Base-by-base conservation (phyloP, 2,329 filamentous ascomycete genomes). In the Cladosporium sp. region DNA sequence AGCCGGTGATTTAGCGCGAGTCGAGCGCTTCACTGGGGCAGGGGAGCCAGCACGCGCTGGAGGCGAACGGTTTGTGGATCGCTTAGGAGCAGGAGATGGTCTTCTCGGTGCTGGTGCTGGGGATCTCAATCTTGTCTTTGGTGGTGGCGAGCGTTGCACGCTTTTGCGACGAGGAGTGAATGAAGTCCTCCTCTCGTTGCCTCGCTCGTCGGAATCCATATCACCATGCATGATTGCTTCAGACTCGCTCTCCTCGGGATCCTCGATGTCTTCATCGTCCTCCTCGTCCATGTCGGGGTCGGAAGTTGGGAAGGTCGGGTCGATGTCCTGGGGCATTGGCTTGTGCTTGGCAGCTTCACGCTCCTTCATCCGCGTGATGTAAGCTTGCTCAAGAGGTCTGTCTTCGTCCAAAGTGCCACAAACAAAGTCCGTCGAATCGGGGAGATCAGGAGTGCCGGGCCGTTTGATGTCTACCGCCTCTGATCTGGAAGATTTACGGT, bases 391-490 rank as follows among this genome's bases (percentile, higher is more conserved):
- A n/a, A 97, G 76, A 2, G 91, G 91, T 44, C 91, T 86, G 68
- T 99, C 94, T 73, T 99, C 94, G 64, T 99, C 94, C 19, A 99
- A 80, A 1, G 94, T 99, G 58, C 94, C 94, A 68, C 94, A 97
- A n/a, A 99, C 94, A 64, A 99, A 99, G 72, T 99, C 94, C 13
- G 94, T 97, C 74, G 92, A 97, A 72, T 99, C 94, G 1, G 94
- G 94, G 10, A 99, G 80, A 69, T 96, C 91, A 2, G 90, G 90
- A 3, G 59, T 61, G 12, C 47, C 48, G 15, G 63, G 60, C 36
- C 63, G 60, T 24, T 64, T 57, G 35, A 65, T 65, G 49, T 61
- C 57, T 44, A 65, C 22, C 13, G 79, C 79, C n/a, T 47, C 40
- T n/a, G 56, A 53, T 32, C 17, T 52, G 17, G 56, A 58, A n/a